Base-by-base conservation (phyloP, 176 grass and related monocot genomes). In the Canna indica region DNA sequence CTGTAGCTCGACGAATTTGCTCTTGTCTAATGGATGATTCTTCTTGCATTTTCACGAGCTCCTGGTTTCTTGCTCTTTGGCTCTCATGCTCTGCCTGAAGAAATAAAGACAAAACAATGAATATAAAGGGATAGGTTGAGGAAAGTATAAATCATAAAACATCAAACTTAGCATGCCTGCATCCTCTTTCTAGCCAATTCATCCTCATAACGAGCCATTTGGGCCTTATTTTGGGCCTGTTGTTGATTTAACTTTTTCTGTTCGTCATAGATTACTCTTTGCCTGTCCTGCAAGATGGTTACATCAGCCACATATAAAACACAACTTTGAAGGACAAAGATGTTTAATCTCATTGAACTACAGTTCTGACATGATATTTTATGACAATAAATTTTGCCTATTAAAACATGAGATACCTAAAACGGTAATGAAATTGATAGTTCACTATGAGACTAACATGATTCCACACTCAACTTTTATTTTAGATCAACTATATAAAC, bases 41-140 rank as follows among this genome's bases (percentile, higher is more conserved):
- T 69, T 99, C 94, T 82, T 99, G 94, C 89, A 99, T 90, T 75
- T 88, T 90, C 45, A 99, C 94, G 0, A 99, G 86, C 60, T 99
- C 94, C 69, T 88, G 94, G 69, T 99, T 99, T 82, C 94, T 93
- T 63, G 70, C 28, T 68, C 94, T 87, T 77, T 99, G 94, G 33
- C 84, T 80, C 77, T 99, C 94, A 77, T 99, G 89, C 27, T 90
- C 94, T 1, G 78, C 53, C 54, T 84, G 74, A 56, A 31, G 7
- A 32, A 75, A 64, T 1, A 48, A 15, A 62, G 22, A 65, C 14
- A 34, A 48, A 3, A 32, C 20, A 32, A 50, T 48, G 16, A 16
- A 70, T 0, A 11, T 31, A 22, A 6, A 67, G 7, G 35, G 22
- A 25, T 41, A 48, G 28, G 28, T 50, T 4, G 17, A 31, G 33